Base-by-base conservation (phyloP, 768 basidiomycete genomes). In the Lactarius hatsudake region DNA sequence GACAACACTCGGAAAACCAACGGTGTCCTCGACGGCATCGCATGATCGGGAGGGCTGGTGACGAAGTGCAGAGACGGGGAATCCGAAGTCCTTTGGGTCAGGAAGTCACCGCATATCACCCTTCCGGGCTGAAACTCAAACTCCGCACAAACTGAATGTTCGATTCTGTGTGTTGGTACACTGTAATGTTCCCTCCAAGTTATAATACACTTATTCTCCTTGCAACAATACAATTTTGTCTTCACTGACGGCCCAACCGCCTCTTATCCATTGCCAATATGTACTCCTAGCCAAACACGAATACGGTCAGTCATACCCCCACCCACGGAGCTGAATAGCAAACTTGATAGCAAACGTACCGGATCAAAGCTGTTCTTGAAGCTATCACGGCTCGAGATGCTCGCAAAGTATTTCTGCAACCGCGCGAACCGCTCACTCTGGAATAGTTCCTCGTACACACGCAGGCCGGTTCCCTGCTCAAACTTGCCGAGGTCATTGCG, bases 401-500 rank as follows among this genome's bases (percentile, higher is more conserved):
- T 80, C 3, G 73, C 73, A 30, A 75, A 77, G 64, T 87, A 88
- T 62, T 78, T 77, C 42, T 76, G 75, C 63, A 84, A 79, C 61
- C 81, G 79, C 20, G 74, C 79, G 65, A 81, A 88, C 67, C 82
- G 72, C 58, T 82, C 62, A 53, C 68, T 72, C 65, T 76, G 73
- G 61, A 87, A 74, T 5, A 72, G 75, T 20, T 81, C 76, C 58
- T 66, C 38, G 34, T 81, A 76, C 5, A 81, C 74, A 62, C 77
- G 80, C 57, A 79, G 74, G 7, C 84, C 86, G 26, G 72, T 74
- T 17, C 79, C 78, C 6, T 63, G 56, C 12, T 58, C 38, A 67
- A 76, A 88, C 30, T 74, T 77, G 3, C 86, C 86, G n/a, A 85
- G 32, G 53, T 87, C 84, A 63, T 83, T 79, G 69, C 77, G 75